phyloP scores from a whole-genome alignment of 2,329 filamentous ascomycete genomes.

The Xylaria digitata region DNA sequence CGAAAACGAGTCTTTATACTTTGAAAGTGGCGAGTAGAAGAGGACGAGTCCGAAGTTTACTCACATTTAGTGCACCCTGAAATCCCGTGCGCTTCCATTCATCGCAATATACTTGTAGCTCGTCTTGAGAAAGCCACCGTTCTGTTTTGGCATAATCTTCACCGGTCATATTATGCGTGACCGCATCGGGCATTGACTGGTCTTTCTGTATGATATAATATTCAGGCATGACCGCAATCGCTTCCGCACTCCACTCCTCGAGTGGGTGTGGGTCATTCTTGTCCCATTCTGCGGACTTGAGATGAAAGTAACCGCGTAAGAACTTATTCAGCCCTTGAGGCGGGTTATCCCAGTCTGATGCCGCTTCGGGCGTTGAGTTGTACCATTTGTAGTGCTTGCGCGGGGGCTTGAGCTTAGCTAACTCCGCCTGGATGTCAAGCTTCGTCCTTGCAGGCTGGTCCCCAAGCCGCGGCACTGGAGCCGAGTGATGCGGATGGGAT shows the following conservation, averaged over 20 bases:
- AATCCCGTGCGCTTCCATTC: slow-evolving; percentile 73
- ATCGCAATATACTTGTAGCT: slow-evolving; percentile 68
- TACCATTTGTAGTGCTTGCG: slow-evolving; percentile 78
- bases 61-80: slow-evolving; percentile 68
- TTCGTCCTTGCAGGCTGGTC: slow-evolving; percentile 35
- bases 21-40: neutral
- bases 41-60: neutral
- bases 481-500: slow-evolving; percentile 72
- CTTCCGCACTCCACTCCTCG: slow-evolving; percentile 64
- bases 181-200: slow-evolving; percentile 68
- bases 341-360: slow-evolving; percentile 57
- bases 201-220: slow-evolving; percentile 75
- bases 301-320: slow-evolving; percentile 73
- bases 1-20: neutral
- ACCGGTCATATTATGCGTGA: slow-evolving; percentile 64
- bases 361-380: slow-evolving; percentile 63
- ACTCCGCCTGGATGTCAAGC: slow-evolving; percentile 64
- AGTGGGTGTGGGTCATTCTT: slow-evolving; percentile 66
- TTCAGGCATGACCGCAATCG: slow-evolving; percentile 69
- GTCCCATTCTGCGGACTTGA: slow-evolving; percentile 72
- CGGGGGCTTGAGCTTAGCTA: slow-evolving; percentile 65
- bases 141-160: slow-evolving; percentile 59
- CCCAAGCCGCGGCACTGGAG: slow-evolving; percentile 59
- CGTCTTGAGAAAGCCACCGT: slow-evolving; percentile 68
- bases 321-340: slow-evolving; percentile 63